Conservation (phyloP, 2,329 filamentous ascomycete species). For the Proliferodiscus dingleyae region DNA sequence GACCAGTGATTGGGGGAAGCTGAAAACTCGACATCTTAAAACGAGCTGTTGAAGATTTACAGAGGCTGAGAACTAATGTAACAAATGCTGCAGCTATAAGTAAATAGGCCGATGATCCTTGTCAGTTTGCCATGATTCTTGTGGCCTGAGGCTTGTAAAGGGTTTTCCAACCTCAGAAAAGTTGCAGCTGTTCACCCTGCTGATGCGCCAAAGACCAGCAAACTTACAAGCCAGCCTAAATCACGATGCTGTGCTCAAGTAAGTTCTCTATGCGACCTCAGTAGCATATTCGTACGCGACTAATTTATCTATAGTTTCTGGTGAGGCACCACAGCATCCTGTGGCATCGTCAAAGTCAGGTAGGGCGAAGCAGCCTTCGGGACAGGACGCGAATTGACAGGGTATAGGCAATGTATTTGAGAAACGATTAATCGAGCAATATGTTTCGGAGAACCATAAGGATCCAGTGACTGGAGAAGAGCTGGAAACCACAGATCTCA, state of each 20-base stretch:
- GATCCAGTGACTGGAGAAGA: constrained; percentile 88
- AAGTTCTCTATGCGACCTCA: constrained; percentile 34
- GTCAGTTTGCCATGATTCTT: too few relatives aligned
- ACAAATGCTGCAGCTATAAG: too few relatives aligned
- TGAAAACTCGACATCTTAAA: constrained; percentile 25
- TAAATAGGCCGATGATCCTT: too few relatives aligned
- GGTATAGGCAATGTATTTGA: constrained; percentile 79
- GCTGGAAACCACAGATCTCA: constrained; percentile 75
- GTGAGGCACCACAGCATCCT: constrained; percentile 90
- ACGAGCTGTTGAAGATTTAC: too few relatives aligned
- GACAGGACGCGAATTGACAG: constrained; percentile 13
- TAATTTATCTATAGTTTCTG: constrained; percentile 65
- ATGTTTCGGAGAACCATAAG: constrained; percentile 87
- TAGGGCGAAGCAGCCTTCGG: constrained; percentile 40
- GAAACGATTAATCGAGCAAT: constrained; percentile 89
- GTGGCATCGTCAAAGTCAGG: constrained; percentile 94
- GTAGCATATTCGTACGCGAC: constrained; percentile 19
- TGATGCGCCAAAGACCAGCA: constrained; percentile 22
- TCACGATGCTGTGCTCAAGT: constrained; percentile 62
- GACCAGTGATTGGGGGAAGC: constrained; percentile 53
- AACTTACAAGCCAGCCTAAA: constrained; percentile 19
- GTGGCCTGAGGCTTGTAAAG: not conserved
- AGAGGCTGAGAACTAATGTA: too few relatives aligned
- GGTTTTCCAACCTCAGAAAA: constrained; percentile 11
- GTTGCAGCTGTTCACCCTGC: not conserved